phyloP scores from a whole-genome alignment of 352 stramenopile species.

The Phytopythium vexans region DNA sequence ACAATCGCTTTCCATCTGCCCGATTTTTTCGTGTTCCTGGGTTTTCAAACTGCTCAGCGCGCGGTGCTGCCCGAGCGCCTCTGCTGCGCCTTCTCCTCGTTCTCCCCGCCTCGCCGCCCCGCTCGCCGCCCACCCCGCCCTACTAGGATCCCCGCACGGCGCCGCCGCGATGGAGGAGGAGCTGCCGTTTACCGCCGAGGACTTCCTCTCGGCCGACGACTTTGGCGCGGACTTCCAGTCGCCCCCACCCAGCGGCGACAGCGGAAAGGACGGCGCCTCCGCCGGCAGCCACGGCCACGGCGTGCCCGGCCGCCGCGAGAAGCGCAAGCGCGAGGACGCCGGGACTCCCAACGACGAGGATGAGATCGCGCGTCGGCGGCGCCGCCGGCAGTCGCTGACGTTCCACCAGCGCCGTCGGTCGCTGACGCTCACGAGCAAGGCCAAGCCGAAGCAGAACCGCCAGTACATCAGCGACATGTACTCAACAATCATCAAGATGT shows the following conservation, averaged over 20 bases:
- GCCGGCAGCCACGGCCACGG: conserved; percentile 1
- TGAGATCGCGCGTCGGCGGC: conserved; percentile 58
- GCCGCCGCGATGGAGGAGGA: conserved; percentile 2
- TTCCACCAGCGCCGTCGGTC: conserved; percentile 73
- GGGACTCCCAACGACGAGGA: conserved; percentile 55
- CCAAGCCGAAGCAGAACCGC: conserved; percentile 29
- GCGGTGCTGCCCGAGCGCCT: neutral
- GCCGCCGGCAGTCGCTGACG: conserved; percentile 57
- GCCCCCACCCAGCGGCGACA: neutral
- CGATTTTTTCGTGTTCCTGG: neutral
- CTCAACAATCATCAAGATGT: conserved; percentile 91
- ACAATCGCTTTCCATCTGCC: neutral
- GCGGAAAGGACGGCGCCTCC: neutral
- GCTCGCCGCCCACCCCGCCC: neutral
- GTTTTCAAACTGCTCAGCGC: conserved; percentile 5
- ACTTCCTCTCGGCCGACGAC: neutral
- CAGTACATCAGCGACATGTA: conserved; percentile 92
- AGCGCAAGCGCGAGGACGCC: conserved; percentile 37
- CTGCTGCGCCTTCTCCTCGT: conserved; percentile 1
- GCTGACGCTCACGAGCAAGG: conserved; percentile 44
- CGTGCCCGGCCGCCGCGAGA: conserved; percentile 9
- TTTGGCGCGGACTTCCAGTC: no score
- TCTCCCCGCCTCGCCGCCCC: neutral
- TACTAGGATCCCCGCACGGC: neutral
- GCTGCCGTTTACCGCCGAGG: conserved; percentile 7